A percentile compares a stretch with the other conserved stretches of the same genome.
Evolutionary conservation across 1,284 basidiomycete species (phyloP).

Genomic region (Schizophyllum amplum): DNA sequence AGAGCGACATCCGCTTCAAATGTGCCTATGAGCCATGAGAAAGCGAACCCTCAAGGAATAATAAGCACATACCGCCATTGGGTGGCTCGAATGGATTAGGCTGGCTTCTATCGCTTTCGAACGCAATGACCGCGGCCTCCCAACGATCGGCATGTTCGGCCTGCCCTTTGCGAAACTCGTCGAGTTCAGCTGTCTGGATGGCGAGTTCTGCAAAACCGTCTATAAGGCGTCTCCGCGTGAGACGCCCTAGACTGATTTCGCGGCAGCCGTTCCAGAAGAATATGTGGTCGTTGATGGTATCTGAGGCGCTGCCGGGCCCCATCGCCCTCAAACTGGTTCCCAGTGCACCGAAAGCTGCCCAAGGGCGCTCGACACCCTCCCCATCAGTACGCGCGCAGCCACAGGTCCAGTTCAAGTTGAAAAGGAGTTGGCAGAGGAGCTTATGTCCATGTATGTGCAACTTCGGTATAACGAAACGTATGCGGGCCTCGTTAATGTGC

Average conservation of each 20-base stretch:
- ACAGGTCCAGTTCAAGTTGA: conserved; percentile 13
- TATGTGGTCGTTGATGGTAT: conserved; percentile 25
- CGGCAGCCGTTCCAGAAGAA: conserved; percentile 23
- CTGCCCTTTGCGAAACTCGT: conserved; percentile 10
- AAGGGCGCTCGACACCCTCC: conserved; percentile 25
- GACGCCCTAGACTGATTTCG: conserved; percentile 5
- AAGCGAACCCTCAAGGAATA: neutral
- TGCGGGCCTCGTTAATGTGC: too few relatives aligned
- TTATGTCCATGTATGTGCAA: conserved; percentile 8
- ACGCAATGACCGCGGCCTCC: conserved; percentile 10
- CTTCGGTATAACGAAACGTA: too few relatives aligned
- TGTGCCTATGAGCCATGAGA: conserved; percentile 3
- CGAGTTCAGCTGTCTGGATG: conserved; percentile 5
- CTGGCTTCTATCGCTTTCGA: conserved; percentile 12
- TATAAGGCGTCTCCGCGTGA: neutral
- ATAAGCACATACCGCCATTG: conserved; percentile 8
- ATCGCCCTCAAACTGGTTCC: conserved; percentile 23
- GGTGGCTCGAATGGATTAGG: conserved; percentile 12
- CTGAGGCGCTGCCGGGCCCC: conserved; percentile 22
- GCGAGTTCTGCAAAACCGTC: neutral
- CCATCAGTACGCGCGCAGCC: conserved; percentile 25
- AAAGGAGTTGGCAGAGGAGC: conserved; percentile 6
- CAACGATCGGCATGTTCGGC: conserved; percentile 7
- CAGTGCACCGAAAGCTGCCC: conserved; percentile 19
- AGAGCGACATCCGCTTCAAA: conserved; percentile 6